phyloP scores from a whole-genome alignment of 192 early-diverging fungal genomes.

The Linderina pennispora region DNA sequence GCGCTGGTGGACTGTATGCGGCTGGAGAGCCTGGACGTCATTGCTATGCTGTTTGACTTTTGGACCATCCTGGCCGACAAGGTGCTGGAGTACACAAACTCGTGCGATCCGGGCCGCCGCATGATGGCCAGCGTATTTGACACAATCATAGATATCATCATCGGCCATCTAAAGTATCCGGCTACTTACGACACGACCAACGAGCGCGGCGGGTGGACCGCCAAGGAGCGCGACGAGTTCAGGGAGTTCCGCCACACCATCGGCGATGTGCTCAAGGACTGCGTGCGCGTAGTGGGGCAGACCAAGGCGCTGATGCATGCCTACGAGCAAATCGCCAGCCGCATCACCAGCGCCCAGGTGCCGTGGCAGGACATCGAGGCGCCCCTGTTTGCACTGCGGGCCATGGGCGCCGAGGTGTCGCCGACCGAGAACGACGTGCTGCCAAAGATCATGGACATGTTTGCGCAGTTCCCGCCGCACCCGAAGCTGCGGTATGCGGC shows the following conservation, averaged over 20 bases:
- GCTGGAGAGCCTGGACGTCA: slow-evolving; percentile 76
- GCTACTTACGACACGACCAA: slow-evolving; percentile 15
- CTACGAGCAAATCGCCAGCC: slow-evolving; percentile 47
- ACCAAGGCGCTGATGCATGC: slow-evolving; percentile 66
- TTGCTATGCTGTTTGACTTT: slow-evolving; percentile 85
- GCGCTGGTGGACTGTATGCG: slow-evolving; percentile 79
- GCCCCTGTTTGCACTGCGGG: slow-evolving; percentile 85
- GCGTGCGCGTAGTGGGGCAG: slow-evolving; percentile 76
- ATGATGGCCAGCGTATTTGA: slow-evolving; percentile 57
- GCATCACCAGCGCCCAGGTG: slow-evolving; percentile 32
- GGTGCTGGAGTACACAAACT: slow-evolving; percentile 43
- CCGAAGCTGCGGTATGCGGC: slow-evolving; percentile 95
- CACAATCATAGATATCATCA: slow-evolving; percentile 75
- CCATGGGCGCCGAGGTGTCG: slow-evolving; percentile 83
- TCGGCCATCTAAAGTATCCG: slow-evolving; percentile 86
- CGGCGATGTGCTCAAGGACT: slow-evolving; percentile 96
- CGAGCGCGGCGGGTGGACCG: slow-evolving; percentile 60
- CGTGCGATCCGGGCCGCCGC: slow-evolving; percentile 50
- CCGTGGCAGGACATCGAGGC: slow-evolving; percentile 95
- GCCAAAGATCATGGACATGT: slow-evolving; percentile 87
- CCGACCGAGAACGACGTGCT: slow-evolving; percentile 67
- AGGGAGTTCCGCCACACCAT: slow-evolving; percentile 93
- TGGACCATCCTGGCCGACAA: slow-evolving; percentile 80
- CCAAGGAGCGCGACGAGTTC: slow-evolving; percentile 93
- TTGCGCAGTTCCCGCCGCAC: slow-evolving; percentile 81